A percentile compares a stretch with the other conserved stretches of the same genome.
These are phyloP conservation scores for Tolypocladium capitatum DNA, from an alignment of 2,329 filamentous ascomycete species.

Conservation along the genomic window DNA sequence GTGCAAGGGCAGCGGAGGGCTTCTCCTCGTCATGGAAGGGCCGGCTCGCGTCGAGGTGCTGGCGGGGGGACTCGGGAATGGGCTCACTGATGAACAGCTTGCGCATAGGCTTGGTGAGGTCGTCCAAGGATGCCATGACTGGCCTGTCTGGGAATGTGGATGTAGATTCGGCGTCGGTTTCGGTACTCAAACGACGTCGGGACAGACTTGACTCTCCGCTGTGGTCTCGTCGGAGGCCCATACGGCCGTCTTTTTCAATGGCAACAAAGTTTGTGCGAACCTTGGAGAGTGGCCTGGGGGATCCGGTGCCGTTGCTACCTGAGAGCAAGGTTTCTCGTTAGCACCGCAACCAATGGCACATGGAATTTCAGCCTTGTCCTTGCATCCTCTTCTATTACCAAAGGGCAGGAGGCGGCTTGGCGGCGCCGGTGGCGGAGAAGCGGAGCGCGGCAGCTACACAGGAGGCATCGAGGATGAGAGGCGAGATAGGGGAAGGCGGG, in stretches of 20 bases:
- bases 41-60: slow-evolving; percentile 7
- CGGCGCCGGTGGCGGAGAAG: neutral
- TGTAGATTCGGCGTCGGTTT: slow-evolving; percentile 17
- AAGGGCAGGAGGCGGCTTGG: neutral
- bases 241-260: slow-evolving; percentile 50
- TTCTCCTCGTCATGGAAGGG: slow-evolving; percentile 18
- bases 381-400: neutral
- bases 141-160: slow-evolving; percentile 25
- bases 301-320: slow-evolving; percentile 27
- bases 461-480: neutral
- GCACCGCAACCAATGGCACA: slow-evolving; percentile 8
- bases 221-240: slow-evolving; percentile 33
- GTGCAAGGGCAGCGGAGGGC: slow-evolving; percentile 15
- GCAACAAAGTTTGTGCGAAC: slow-evolving; percentile 64
- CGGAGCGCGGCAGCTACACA: neutral
- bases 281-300: slow-evolving; percentile 56
- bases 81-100: slow-evolving; percentile 21
- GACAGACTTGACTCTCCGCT: slow-evolving; percentile 26
- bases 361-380: neutral
- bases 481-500: neutral
- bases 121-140: slow-evolving; percentile 14
- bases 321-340: slow-evolving; percentile 9
- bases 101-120: slow-evolving; percentile 6
- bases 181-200: slow-evolving; percentile 21
- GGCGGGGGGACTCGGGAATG: slow-evolving; percentile 28